Conservation (phyloP, 2,329 filamentous ascomycete species). For the Escovopsis sp. region DNA sequence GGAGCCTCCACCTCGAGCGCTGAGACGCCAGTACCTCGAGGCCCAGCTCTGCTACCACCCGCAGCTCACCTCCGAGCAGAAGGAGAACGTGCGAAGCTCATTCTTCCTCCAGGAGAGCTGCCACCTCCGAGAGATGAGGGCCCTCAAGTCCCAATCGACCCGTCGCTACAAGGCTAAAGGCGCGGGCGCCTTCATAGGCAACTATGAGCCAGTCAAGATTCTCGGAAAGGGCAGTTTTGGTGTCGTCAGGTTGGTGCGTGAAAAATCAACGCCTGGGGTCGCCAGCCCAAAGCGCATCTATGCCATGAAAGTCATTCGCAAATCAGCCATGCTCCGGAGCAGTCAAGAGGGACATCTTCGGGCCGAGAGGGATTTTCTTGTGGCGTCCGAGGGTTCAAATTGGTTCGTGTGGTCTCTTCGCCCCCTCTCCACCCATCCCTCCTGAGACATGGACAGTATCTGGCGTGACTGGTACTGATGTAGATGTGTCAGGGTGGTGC, state of each 20-base stretch:
- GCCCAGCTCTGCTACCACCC: constrained; percentile 39
- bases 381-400: constrained; percentile 70
- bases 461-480: neutral
- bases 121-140: constrained; percentile 57
- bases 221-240: constrained; percentile 92
- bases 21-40: constrained; percentile 20
- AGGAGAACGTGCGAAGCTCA: constrained; percentile 33
- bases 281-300: constrained; percentile 43
- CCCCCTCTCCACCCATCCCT: neutral
- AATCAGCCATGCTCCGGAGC: constrained; percentile 81
- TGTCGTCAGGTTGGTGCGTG: constrained; percentile 71
- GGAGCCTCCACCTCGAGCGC: constrained; percentile 20
- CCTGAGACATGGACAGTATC: too few species aligned
- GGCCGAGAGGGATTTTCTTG: constrained; percentile 83
- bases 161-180: constrained; percentile 4
- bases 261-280: constrained; percentile 28
- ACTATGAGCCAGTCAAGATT: constrained; percentile 66
- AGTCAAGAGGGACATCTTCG: constrained; percentile 85
- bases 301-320: constrained; percentile 95
- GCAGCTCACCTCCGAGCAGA: constrained; percentile 39
- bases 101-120: constrained; percentile 57
- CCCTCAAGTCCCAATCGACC: constrained; percentile 46
- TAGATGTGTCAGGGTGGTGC: constrained; percentile 67
- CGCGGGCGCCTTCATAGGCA: constrained; percentile 10
- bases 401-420: constrained; percentile 45